Conservation (phyloP, 768 basidiomycete species). For the Auricularia auricula-judae region DNA sequence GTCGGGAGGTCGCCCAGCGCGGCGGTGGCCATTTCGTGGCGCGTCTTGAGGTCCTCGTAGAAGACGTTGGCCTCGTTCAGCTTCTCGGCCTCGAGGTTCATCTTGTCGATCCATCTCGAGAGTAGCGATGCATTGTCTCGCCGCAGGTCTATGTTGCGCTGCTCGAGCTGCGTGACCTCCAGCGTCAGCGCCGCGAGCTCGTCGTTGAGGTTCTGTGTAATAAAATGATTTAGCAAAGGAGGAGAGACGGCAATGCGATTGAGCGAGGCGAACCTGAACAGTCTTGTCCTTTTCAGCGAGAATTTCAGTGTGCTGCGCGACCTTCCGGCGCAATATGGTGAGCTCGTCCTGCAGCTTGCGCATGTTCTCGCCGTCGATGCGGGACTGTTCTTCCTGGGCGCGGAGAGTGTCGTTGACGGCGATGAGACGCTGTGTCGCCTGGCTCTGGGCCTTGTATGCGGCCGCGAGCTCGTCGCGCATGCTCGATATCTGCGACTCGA, state of each 20-base stretch:
- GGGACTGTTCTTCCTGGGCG: conserved; percentile 81
- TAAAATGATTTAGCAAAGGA: conserved; percentile 5
- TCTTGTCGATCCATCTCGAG: conserved; percentile 94
- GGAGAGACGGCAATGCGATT: neutral
- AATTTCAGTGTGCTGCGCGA: conserved; percentile 73
- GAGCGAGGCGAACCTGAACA: conserved; percentile 50
- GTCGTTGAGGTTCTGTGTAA: conserved; percentile 74
- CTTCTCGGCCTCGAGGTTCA: conserved; percentile 83
- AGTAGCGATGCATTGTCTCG: conserved; percentile 92
- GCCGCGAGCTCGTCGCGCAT: conserved; percentile 87
- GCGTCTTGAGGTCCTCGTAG: conserved; percentile 78
- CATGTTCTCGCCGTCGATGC: conserved; percentile 71
- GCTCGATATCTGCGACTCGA: conserved; percentile 88
- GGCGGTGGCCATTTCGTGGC: conserved; percentile 35
- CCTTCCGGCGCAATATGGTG: conserved; percentile 55
- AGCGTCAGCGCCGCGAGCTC: conserved; percentile 88
- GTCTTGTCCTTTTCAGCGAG: conserved; percentile 85
- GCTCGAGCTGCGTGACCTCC: conserved; percentile 81
- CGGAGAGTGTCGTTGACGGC: conserved; percentile 92
- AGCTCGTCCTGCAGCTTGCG: conserved; percentile 72
- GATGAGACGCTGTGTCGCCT: conserved; percentile 86
- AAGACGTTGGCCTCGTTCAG: conserved; percentile 92
- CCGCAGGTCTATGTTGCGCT: conserved; percentile 74
- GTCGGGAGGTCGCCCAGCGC: conserved; percentile 25
- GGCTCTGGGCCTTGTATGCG: conserved; percentile 91